Conservation (phyloP, 1,284 basidiomycete genomes). For the Volvariella surrecta region DNA sequence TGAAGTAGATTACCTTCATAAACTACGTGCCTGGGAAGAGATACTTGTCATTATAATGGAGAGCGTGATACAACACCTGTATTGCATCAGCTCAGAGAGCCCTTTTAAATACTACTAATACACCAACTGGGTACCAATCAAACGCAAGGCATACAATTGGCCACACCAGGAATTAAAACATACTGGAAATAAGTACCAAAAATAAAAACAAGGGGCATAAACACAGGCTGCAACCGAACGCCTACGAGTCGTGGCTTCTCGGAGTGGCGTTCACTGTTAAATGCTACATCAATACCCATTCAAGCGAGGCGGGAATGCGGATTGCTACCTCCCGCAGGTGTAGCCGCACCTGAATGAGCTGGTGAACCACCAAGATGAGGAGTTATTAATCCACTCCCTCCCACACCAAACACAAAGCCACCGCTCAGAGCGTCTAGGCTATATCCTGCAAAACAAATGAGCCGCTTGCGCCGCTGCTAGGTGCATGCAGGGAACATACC, state of each 20-base stretch:
- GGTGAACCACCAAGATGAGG: constrained; percentile 36
- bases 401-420: constrained; percentile 73
- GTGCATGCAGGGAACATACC: constrained; percentile 35
- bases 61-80: too few species aligned
- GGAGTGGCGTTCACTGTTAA: constrained; percentile 19
- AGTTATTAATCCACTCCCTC: constrained; percentile 70
- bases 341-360: constrained; percentile 31
- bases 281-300: constrained; percentile 35
- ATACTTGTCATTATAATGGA: too few species aligned
- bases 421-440: constrained; percentile 74
- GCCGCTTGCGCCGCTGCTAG: constrained; percentile 7
- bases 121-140: too few species aligned
- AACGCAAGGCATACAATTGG: too few species aligned
- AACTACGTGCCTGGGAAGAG: too few species aligned
- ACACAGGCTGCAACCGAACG: constrained; percentile 6
- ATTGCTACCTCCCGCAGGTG: constrained; percentile 22
- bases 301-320: constrained; percentile 26
- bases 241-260: constrained; percentile 22
- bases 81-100: too few species aligned
- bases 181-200: too few species aligned
- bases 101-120: too few species aligned
- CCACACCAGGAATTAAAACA: too few species aligned
- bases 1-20: too few species aligned
- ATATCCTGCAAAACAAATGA: constrained; percentile 47
- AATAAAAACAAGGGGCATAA: too few species aligned